phyloP scores from a whole-genome alignment of 768 basidiomycete genomes.

The Crucibulum laeve region DNA sequence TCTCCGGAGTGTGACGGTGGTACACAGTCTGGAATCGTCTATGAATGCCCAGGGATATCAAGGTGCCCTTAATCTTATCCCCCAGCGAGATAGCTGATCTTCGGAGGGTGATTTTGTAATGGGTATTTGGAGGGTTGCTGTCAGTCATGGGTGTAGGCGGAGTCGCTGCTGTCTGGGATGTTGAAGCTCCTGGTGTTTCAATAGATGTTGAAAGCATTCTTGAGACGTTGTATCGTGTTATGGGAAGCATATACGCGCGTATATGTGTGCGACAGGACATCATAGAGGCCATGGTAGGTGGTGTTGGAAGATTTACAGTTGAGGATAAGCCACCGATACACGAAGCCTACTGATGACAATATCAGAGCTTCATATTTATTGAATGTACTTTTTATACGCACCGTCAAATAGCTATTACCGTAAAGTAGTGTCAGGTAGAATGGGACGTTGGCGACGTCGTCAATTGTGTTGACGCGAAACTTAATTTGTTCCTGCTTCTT shows the following conservation, averaged over 20 bases:
- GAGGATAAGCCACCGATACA: too few species aligned
- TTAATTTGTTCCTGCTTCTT: too few species aligned
- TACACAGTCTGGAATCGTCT: conserved; percentile 83
- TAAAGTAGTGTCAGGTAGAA: too few species aligned
- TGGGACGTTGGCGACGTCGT: too few species aligned
- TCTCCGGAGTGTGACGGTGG: conserved; percentile 64
- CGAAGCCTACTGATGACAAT: too few species aligned
- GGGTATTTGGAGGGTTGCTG: conserved; percentile 41
- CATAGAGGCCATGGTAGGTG: background rate
- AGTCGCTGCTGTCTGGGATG: background rate
- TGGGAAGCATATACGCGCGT: conserved; percentile 7
- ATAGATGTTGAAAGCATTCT: conserved; percentile 8
- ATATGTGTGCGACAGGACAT: conserved; percentile 9
- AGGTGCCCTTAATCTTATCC: conserved; percentile 62
- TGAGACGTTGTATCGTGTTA: conserved; percentile 6
- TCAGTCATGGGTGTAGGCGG: background rate
- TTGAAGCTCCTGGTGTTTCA: conserved; percentile 1
- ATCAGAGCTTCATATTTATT: background rate
- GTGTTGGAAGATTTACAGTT: background rate
- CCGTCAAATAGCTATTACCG: too few species aligned
- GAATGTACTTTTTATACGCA: too few species aligned
- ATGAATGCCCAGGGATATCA: conserved; percentile 81
- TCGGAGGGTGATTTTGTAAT: conserved; percentile 86
- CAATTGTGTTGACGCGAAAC: too few species aligned
- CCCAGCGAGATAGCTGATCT: conserved; percentile 86